Percentiles rank a stretch among this genome's conserved stretches.
Evolutionary conservation across 192 early-diverging fungal species (phyloP).

Genomic region (Lobosporangium transversale): DNA sequence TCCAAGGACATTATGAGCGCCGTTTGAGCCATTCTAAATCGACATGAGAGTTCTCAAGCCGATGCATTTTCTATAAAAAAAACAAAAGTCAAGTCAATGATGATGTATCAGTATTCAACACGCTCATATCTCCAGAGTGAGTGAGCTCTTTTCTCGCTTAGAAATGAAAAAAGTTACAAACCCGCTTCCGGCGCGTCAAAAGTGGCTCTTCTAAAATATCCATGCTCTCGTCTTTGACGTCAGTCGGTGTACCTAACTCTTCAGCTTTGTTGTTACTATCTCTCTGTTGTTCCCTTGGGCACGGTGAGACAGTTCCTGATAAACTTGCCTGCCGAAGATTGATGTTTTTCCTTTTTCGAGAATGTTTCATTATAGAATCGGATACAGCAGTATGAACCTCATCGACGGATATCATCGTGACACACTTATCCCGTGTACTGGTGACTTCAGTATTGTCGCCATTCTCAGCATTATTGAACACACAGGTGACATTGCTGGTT

Average conservation of each 20-base stretch:
- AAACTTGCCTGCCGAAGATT: background rate
- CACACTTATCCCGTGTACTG: too few relatives aligned
- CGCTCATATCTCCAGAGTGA: background rate
- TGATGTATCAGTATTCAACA: too few relatives aligned
- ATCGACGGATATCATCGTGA: too few relatives aligned
- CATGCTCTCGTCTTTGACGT: background rate
- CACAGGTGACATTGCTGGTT: too few relatives aligned
- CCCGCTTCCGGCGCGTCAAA: background rate
- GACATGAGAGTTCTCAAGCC: slow-evolving; percentile 1
- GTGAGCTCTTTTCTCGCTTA: background rate
- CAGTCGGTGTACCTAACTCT: background rate
- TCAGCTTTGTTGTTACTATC: background rate
- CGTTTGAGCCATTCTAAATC: background rate
- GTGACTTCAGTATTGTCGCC: too few relatives aligned
- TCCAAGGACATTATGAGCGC: background rate
- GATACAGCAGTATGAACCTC: too few relatives aligned
- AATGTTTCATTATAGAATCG: too few relatives aligned
- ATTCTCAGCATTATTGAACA: too few relatives aligned
- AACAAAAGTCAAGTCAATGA: background rate
- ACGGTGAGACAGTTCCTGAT: too few relatives aligned
- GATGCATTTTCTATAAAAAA: background rate
- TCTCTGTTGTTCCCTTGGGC: too few relatives aligned
- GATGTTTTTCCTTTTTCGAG: background rate
- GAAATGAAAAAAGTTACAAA: background rate
- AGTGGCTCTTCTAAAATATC: background rate